Percentiles rank a stretch among this genome's conserved stretches.
These are phyloP conservation scores for Gilbertella persicaria DNA, from an alignment of 371 early-diverging fungal genomes.

Conservation along the genomic window DNA sequence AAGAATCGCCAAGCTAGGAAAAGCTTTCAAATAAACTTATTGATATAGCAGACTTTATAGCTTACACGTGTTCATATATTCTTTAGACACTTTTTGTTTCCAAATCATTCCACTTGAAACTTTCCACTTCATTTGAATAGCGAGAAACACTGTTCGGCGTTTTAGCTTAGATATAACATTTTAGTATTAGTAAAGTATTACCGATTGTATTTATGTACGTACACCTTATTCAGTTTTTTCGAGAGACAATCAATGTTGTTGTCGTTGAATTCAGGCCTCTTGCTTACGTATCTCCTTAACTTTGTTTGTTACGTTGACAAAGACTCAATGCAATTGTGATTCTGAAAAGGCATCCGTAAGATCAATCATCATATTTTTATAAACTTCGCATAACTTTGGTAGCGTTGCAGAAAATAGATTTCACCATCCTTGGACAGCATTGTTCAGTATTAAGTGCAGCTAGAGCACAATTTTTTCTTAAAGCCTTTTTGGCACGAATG, in stretches of 20 bases:
- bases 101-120: background rate
- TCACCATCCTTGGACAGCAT: too few species aligned
- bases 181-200: background rate
- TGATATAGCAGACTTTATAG: constrained; percentile 1
- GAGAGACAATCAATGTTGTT: background rate
- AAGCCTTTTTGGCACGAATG: too few species aligned
- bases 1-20: background rate
- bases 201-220: background rate
- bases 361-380: constrained; percentile 4
- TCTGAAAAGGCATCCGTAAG: constrained; percentile 2
- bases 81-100: background rate
- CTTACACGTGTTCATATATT: constrained; percentile 3
- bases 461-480: too few species aligned
- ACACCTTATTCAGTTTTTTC: background rate
- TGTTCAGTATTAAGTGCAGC: too few species aligned
- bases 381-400: constrained; percentile 2
- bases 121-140: background rate
- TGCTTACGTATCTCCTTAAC: background rate
- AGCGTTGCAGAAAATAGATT: too few species aligned
- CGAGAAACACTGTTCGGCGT: background rate
- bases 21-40: background rate
- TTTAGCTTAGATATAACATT: constrained; percentile 1
- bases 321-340: constrained; percentile 2
- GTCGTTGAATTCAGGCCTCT: background rate
- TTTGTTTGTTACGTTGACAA: constrained; percentile 1